A percentile compares a stretch with the other conserved stretches of the same genome.
Evolutionary conservation across 2,329 filamentous ascomycete genomes (phyloP).

Genomic region (Venturia asperata): DNA sequence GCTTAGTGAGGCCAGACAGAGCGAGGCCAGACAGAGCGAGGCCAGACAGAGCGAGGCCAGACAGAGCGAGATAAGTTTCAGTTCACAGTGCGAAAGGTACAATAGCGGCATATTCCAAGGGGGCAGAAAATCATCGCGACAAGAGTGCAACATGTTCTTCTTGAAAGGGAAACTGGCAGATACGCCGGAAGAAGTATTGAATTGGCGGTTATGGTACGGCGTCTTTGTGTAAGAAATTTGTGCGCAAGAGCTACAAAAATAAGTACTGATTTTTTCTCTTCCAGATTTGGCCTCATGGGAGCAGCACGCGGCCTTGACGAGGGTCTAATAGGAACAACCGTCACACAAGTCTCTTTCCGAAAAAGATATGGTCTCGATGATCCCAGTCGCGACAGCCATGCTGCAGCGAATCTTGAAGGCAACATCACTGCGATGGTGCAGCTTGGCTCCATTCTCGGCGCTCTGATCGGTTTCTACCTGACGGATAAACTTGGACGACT

Average conservation of each 20-base stretch:
- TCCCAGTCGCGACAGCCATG: constrained; percentile 26
- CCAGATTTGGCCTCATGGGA: constrained; percentile 62
- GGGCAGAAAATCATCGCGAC: no score
- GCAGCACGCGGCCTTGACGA: constrained; percentile 74
- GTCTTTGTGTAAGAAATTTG: constrained; percentile 44
- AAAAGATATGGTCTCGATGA: constrained; percentile 34
- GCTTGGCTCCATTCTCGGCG: constrained; percentile 66
- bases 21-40: not conserved
- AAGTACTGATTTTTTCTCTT: not conserved
- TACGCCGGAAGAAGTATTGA: constrained; percentile 64
- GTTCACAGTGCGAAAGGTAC: not conserved
- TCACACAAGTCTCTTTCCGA: constrained; percentile 31
- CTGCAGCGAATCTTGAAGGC: constrained; percentile 35
- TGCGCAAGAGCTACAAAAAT: no score
- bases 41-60: not conserved
- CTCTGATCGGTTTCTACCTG: constrained; percentile 52
- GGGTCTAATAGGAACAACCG: constrained; percentile 66
- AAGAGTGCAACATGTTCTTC: constrained; percentile 18
- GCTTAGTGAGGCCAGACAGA: no score
- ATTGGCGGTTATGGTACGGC: constrained; percentile 73
- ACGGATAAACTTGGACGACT: constrained; percentile 40
- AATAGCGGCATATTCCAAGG: not conserved
- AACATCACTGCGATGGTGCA: constrained; percentile 80
- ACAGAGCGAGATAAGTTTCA: not conserved
- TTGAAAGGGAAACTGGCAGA: constrained; percentile 46